Base-by-base conservation (phyloP, 202 grass and related monocot species). In the Saccharum hybrid region DNA sequence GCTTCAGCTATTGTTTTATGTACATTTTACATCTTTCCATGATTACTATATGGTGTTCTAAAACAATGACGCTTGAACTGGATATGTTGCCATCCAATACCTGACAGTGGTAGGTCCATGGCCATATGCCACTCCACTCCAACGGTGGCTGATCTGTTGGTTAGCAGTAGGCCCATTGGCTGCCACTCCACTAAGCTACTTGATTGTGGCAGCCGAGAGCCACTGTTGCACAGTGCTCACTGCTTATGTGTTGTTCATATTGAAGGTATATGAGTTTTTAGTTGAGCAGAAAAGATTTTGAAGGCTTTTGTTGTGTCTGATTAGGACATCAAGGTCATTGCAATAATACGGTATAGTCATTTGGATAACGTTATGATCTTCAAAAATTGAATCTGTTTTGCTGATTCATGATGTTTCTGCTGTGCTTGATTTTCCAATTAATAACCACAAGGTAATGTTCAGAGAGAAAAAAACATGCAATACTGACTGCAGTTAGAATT, bases 1-100 rank as follows among this genome's bases (percentile, higher is more conserved):
- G 62, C 41, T 46, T 49, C 30, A 51, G 62, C 51, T 56, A 40
- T 56, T 33, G 36, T 10, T 71, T 26, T 60, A 45, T 16, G 31
- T 38, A 38, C 31, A 75, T 38, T 8, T 74, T 60, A 60, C 51
- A 75, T 40, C 16, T 75, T 74, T 57, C 8, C 52, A 57, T 56
- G 16, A 75, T 13, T 60, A 52, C 31, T 15, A 15, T 60, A 22
- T 40, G 33, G 19, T 15, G 8, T n/a, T 36, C 21, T 46, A 8
- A 72, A 48, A 13, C 12, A 62, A 62, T 26, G 59, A 8, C 15
- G 6, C 11, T 74, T 74, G 30, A 72, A 9, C 48, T 74, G 30
- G 30, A 49, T 72, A 28, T 15, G 11, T 30, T 49, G 42, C 22
- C 42, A 46, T 73, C 45, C 8, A 33, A 23, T 40, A 59, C 18